Percentiles rank a stretch among this genome's conserved stretches.
These are phyloP conservation scores for Suillus brevipes DNA, from an alignment of 768 basidiomycete species.

Conservation along the genomic window DNA sequence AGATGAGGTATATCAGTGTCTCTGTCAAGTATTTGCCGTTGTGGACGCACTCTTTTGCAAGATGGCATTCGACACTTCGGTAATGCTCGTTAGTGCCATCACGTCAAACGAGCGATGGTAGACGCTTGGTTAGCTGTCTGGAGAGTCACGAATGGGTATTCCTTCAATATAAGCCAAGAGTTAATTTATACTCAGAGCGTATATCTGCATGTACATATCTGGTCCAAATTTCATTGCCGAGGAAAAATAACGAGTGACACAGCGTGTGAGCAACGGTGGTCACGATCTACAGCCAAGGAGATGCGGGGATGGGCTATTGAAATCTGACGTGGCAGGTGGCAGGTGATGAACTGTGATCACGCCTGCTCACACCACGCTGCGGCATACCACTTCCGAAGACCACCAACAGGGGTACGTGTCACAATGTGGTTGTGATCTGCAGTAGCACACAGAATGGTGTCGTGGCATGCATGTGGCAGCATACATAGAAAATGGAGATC, in stretches of 20 bases:
- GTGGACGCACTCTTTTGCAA: conserved; percentile 18
- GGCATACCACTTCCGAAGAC: not conserved
- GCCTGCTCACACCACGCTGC: not conserved
- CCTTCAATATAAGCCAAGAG: not conserved
- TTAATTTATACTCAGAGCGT: not conserved
- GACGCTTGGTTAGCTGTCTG: not conserved
- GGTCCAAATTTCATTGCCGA: not conserved
- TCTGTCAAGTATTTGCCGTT: not conserved
- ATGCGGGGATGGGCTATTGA: not conserved
- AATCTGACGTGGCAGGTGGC: not conserved
- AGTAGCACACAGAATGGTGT: not conserved
- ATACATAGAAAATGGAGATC: not conserved
- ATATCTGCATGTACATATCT: not conserved
- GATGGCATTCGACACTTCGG: not conserved
- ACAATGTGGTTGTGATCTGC: not conserved
- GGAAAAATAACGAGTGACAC: not conserved
- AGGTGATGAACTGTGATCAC: not conserved
- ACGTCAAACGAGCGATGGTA: not conserved
- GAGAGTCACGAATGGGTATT: not conserved
- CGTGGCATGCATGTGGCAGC: conserved; percentile 5
- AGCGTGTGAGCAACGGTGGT: not conserved
- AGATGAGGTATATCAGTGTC: conserved; percentile 12
- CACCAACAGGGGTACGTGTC: not conserved
- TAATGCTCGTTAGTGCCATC: conserved; percentile 16
- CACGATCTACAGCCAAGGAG: not conserved